Conservation (phyloP, 805 yeast genomes). For the Candida ficus region DNA sequence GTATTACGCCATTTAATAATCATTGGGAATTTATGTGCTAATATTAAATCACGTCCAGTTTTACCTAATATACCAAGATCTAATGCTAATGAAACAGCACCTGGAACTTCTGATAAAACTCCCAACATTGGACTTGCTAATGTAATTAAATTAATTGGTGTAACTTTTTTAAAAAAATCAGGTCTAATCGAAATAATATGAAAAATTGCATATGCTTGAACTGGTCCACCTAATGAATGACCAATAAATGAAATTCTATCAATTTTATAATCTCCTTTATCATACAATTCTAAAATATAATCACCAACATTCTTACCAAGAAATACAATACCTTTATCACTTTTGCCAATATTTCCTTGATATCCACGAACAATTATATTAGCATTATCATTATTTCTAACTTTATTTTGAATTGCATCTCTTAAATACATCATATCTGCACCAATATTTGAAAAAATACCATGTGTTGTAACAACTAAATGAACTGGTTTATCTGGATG, state of each 20-base stretch:
- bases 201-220: constrained; percentile 87
- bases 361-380: constrained; percentile 80
- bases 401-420: constrained; percentile 58
- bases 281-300: constrained; percentile 43
- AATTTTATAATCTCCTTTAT: constrained; percentile 41
- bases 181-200: constrained; percentile 61
- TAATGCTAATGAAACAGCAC: constrained; percentile 75
- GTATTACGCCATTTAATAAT: constrained; percentile 12
- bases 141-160: constrained; percentile 75
- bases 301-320: constrained; percentile 79
- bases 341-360: constrained; percentile 78
- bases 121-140: constrained; percentile 90
- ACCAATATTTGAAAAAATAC: constrained; percentile 82
- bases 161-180: constrained; percentile 55
- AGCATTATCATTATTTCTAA: constrained; percentile 13
- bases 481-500: constrained; percentile 58
- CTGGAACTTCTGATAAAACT: constrained; percentile 81
- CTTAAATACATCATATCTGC: constrained; percentile 88
- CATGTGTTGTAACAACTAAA: constrained; percentile 84
- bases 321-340: constrained; percentile 83
- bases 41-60: constrained; percentile 87
- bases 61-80: constrained; percentile 88
- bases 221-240: constrained; percentile 91
- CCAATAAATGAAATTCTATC: constrained; percentile 78
- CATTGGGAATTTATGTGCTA: constrained; percentile 37